Conservation (phyloP, 1,139 yeast genomes). For the Saccharomyces uvarum region DNA sequence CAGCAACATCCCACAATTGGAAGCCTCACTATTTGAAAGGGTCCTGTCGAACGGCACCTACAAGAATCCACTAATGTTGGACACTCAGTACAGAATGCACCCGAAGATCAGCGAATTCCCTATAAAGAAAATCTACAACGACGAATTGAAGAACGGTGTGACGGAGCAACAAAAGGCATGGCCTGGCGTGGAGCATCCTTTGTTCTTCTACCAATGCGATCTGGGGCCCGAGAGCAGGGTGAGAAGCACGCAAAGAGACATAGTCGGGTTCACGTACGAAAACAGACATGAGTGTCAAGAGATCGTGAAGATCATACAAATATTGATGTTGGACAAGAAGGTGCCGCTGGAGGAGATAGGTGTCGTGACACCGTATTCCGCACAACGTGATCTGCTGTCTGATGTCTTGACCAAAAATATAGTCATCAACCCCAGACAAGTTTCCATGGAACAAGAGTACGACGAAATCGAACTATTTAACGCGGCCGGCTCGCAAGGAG, state of each 20-base stretch:
- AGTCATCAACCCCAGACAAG: conserved; percentile 49
- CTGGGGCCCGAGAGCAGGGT: conserved; percentile 40
- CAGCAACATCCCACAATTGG: conserved; percentile 54
- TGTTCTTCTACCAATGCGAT: conserved; percentile 48
- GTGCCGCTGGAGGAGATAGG: conserved; percentile 49
- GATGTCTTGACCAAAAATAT: conserved; percentile 42
- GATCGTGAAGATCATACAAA: conserved; percentile 41
- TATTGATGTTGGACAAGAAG: conserved; percentile 47
- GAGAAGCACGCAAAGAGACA: conserved; percentile 35
- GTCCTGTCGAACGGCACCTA: conserved; percentile 50
- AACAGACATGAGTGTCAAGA: conserved; percentile 48
- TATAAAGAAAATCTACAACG: conserved; percentile 47
- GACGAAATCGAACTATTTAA: conserved; percentile 43
- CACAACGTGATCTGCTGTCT: conserved; percentile 60
- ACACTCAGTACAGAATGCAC: conserved; percentile 69
- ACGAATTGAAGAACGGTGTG: conserved; percentile 53
- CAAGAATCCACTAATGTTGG: conserved; percentile 55
- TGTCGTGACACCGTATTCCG: conserved; percentile 64
- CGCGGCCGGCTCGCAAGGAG: conserved; percentile 21
- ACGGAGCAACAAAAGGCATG: conserved; percentile 41
- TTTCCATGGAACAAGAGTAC: conserved; percentile 42
- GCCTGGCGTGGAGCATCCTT: conserved; percentile 42
- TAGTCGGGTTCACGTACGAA: conserved; percentile 45
- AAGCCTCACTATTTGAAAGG: conserved; percentile 54
- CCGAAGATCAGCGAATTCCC: conserved; percentile 62